Evolutionary conservation across 73 alveolate species (phyloP).

Genomic region (Paramecium pentaurelia): DNA sequence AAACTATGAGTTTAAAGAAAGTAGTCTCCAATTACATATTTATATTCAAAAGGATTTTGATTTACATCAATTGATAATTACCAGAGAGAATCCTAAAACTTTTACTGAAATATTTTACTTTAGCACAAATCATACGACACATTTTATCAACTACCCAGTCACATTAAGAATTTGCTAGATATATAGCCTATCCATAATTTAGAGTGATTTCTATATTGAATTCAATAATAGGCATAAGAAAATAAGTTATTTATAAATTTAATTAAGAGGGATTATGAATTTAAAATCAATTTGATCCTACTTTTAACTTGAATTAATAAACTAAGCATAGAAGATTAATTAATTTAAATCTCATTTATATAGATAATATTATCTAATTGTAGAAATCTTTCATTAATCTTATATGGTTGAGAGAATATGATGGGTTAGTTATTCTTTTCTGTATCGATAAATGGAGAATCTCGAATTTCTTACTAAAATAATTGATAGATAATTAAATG

Average conservation of each 20-base stretch:
- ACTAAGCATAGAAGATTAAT: neutral
- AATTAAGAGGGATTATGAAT: neutral
- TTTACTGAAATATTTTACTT: neutral
- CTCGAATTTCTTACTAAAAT: neutral
- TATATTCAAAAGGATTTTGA: neutral
- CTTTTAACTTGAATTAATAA: neutral
- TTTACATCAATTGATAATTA: neutral
- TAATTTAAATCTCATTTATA: no score
- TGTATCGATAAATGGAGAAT: no score
- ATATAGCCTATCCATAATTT: neutral
- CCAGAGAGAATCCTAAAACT: neutral
- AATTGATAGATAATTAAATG: neutral
- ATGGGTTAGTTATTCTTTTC: no score
- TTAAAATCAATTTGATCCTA: neutral
- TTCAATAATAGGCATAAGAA: neutral
- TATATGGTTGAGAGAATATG: no score
- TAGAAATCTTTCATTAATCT: no score
- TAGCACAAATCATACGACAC: neutral
- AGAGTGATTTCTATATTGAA: neutral
- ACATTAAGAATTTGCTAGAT: neutral
- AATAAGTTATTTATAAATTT: neutral
- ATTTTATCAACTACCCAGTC: neutral
- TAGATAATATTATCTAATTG: no score
- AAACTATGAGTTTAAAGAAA: neutral
- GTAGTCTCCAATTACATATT: neutral